Evolutionary conservation across 2,329 filamentous ascomycete genomes (phyloP).

Genomic region (Pseudonectria buxi): DNA sequence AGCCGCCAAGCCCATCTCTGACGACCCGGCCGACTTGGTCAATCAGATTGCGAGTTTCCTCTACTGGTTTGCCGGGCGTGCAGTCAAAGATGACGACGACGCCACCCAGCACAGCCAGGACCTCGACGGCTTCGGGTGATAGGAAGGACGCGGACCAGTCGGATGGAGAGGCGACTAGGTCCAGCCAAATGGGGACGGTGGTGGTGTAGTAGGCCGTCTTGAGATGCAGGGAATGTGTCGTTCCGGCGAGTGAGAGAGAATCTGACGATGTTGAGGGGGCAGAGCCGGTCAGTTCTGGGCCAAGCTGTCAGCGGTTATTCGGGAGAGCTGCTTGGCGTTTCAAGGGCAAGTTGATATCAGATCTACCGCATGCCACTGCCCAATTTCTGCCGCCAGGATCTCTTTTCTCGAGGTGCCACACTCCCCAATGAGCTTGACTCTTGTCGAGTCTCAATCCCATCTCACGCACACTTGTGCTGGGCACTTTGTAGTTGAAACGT

Average conservation of each 20-base stretch:
- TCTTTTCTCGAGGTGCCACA: too few species aligned
- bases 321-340: not conserved
- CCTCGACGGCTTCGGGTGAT: constrained; percentile 54
- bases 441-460: too few species aligned
- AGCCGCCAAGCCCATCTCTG: constrained; percentile 50
- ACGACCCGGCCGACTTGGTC: constrained; percentile 48
- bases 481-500: too few species aligned
- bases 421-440: too few species aligned
- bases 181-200: constrained; percentile 60
- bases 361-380: too few species aligned
- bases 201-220: constrained; percentile 56
- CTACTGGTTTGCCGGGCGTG: constrained; percentile 7
- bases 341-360: not conserved
- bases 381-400: too few species aligned
- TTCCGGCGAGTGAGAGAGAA: constrained; percentile 46
- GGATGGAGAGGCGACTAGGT: constrained; percentile 44
- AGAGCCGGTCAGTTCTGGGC: constrained; percentile 46
- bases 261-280: constrained; percentile 29
- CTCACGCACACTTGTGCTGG: too few species aligned
- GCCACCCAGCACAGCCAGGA: constrained; percentile 53
- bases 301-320: constrained; percentile 2
- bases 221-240: constrained; percentile 49
- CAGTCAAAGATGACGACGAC: constrained; percentile 40
- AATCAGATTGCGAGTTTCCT: constrained; percentile 36
- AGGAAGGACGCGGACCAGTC: constrained; percentile 56